Base-by-base conservation (phyloP, 1,284 basidiomycete species). In the Moesziomyces antarcticus region DNA sequence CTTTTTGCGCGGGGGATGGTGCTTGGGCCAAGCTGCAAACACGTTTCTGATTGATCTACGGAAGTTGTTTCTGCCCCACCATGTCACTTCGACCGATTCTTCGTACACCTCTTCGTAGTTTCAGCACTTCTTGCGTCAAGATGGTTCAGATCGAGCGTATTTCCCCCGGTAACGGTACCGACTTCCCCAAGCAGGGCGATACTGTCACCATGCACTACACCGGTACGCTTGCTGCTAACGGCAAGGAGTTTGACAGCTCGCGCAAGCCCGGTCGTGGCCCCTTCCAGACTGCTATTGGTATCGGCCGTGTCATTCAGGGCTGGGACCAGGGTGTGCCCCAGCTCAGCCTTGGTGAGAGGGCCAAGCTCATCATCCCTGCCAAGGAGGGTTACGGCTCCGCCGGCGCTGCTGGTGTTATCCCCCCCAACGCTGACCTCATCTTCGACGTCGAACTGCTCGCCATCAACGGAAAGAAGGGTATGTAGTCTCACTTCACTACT, bases 261-360 rank as follows among this genome's bases (percentile, higher is more conserved):
- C 68, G 77, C 50, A 85, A 86, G 75, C 84, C 84, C 20, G 83
- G 84, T 35, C 56, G 68, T 21, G 55, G 58, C 16, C 76, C 80
- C 6, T 82, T 82, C 66, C 44, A 73, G 46, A 77, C 73, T n/a
- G 25, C 47, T 14, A 77, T 82, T 37, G 80, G 80, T 40, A 79
- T 81, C 1, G 79, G 85, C 25, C 84, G 73, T n/a, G 85, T 85
- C 42, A 85, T 85, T 69, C 78, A 80, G 56, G 84, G 82, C 42
- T 86, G 85, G 85, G 85, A 85, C 66, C 82, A 86, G 75, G 85
- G 85, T 51, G 84, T 84, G 24, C 84, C 83, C 5, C 84, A 85
- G 75, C 80, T 86, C 50, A 81, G 78, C 42, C 54, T 85, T 35
- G 85, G 85, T 42, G 75, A 86, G 72, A 83, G 83, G 73, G 85